These are phyloP conservation scores for Trifolium repens DNA, from an alignment of 306 rosid species.

Conservation along the genomic window DNA sequence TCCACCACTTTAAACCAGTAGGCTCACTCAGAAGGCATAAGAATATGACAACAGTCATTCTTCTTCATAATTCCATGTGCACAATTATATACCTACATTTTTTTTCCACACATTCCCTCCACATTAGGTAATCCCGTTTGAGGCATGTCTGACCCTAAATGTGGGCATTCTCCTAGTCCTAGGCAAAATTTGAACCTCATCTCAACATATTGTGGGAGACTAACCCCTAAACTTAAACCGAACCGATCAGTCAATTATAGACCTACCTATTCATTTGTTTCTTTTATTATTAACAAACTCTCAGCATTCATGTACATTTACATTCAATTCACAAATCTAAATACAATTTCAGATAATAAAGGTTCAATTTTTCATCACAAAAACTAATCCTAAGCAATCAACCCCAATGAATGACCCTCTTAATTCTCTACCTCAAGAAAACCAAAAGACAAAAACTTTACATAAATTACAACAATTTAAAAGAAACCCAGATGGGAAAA, in stretches of 20 bases:
- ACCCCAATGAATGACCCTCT: slow-evolving; percentile 4
- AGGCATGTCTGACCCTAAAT: too few species aligned
- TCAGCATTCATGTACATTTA: slow-evolving; percentile 18
- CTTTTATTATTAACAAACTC: not conserved
- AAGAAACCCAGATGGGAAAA: slow-evolving; percentile 28
- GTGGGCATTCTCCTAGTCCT: too few species aligned
- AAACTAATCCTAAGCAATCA: not conserved
- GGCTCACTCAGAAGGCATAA: not conserved
- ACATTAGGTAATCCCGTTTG: too few species aligned
- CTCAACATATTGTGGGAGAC: too few species aligned
- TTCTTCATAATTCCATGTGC: not conserved
- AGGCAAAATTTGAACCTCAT: too few species aligned
- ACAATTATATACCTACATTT: not conserved
- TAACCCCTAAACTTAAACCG: too few species aligned
- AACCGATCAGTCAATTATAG: not conserved
- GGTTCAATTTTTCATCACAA: slow-evolving; percentile 5
- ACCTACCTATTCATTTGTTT: not conserved
- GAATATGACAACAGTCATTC: slow-evolving; percentile 5
- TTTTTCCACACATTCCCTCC: too few species aligned
- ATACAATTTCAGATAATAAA: slow-evolving; percentile 4
- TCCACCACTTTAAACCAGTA: slow-evolving; percentile 13
- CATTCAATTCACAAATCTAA: slow-evolving; percentile 3
- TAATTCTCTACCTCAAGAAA: slow-evolving; percentile 1
- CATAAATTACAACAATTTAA: slow-evolving; percentile 15
- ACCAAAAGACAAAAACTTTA: slow-evolving; percentile 31